Evolutionary conservation across 2,329 filamentous ascomycete species (phyloP), one percentile per base, ranked within the genome.

Genomic region (Pestalotiopsis fici): DNA sequence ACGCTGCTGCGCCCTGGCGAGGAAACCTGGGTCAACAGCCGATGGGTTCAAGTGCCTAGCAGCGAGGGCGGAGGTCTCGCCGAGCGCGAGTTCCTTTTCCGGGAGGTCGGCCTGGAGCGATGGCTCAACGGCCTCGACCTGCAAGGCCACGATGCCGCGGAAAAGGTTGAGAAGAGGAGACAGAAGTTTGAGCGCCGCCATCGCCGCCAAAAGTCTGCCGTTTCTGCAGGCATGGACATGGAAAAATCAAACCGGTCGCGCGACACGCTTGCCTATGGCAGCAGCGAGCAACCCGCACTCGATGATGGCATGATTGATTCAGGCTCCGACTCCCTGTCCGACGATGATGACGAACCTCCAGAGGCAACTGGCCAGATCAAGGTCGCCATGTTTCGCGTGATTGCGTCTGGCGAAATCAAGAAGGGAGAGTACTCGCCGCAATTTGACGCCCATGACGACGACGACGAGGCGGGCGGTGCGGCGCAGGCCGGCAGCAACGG

Each of bases 341-440:
- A 83, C 61, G 88, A 94, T 61, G 88, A 94, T 73, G 94, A 98
- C 78, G 93, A 95, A 73, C 93, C 93, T 1, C 94, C 95, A 13
- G 96, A 98, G 83, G 94, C 96, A 12, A 93, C 96, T 4, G 96
- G 96, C 11, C 96, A 99, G 82, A 99, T 99, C 83, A 98, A 98
- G 82, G 94, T 99, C 21, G 94, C 95, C 70, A 90, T 99, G 83
- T 98, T 98, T 80, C 90, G 96, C 31, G 96, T 99, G 9, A 85
- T 98, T 59, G 96, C 96, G 2, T 97, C 94, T 6, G 96, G 96
- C 15, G 96, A 98, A 79, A 97, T 99, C 77, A 98, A 98, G 82
- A 93, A 95, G 77, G 96, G 96, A 70, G 96, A 99, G 80, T 99
- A 98, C 80, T 97, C 95, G 1, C 96, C 96, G 13, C 96, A 98